Evolutionary conservation across 2,329 filamentous ascomycete species (phyloP), one percentile per base, ranked within the genome.

Genomic region (Neophaeococcomyces aloes): DNA sequence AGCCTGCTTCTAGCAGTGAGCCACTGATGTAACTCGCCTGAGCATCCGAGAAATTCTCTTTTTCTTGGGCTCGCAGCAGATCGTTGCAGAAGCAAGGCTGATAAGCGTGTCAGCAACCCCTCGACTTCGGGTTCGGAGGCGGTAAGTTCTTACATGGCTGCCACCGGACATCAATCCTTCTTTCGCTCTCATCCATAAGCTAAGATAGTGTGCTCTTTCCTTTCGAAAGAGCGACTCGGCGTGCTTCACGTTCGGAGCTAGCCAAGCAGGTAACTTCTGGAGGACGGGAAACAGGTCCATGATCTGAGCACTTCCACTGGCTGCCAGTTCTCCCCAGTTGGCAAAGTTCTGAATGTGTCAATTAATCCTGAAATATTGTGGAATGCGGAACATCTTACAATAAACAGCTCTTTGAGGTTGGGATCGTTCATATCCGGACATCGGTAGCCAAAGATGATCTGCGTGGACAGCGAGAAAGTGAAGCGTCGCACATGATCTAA

Each of bases 1-100:
- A 42, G 55, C 66, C 57, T 57, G 63, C 50, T 58, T 67, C 56
- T 13, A 70, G 56, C 13, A 63, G 59, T 0, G 61, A 62, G 15
- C 64, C 65, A 14, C 61, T 21, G 53, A 65, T 46, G 41, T 54
- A 54, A 17, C 39, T 41, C n/a, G 46, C 52, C 21, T 21, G 18
- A 13, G 48, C 47, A 29, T 54, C 52, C 2, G 48, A 44, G 10
- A 54, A 48, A 6, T 42, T 42, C 5, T 52, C 47, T 19, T 33
- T 36, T 25, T 51, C 25, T 33, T 53, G 52, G 13, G 35, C 37
- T n/a, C 34, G 29, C 1, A 48, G 17, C n/a, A 54, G 23, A 29
- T 50, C 52, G 32, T 31, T 31, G 29, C 49, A 53, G 45, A 54
- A 47, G 30, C 48, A 50, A 5, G 48, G 46, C 35, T 44, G 37